A percentile compares a stretch with the other conserved stretches of the same genome.
These are phyloP conservation scores for Lycium barbarum DNA, from an alignment of 257 asterid species.

Conservation along the genomic window DNA sequence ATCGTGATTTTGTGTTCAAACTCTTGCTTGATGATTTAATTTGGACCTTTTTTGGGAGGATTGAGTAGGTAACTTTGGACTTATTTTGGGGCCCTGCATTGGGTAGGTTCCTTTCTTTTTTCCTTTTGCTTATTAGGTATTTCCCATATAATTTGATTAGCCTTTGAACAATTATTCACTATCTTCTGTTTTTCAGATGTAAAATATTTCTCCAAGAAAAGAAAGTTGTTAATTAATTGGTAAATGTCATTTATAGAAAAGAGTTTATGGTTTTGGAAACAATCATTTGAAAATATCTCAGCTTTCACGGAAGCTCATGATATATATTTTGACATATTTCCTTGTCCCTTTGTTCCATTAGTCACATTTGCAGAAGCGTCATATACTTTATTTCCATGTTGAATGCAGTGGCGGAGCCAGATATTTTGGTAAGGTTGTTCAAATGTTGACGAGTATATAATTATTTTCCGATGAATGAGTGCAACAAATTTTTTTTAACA, in stretches of 20 bases:
- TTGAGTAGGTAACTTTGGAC: background rate
- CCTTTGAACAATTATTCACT: background rate
- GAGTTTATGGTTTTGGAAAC: slow-evolving; percentile 34
- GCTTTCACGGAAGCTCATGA: background rate
- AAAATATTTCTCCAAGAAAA: background rate
- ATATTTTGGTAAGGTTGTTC: too few species aligned
- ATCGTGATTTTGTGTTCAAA: background rate
- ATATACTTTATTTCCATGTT: background rate
- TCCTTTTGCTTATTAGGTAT: background rate
- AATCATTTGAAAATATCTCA: slow-evolving; percentile 36
- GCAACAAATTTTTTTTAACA: too few species aligned
- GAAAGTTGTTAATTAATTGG: background rate
- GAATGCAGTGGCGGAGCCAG: too few species aligned
- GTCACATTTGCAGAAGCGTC: background rate
- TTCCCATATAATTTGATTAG: background rate
- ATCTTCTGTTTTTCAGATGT: background rate
- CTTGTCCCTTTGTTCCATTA: background rate
- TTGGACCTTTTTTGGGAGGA: background rate
- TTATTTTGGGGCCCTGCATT: background rate
- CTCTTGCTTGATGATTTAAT: background rate
- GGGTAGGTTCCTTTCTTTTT: background rate
- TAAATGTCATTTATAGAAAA: background rate
- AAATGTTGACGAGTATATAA: too few species aligned
- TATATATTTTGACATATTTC: slow-evolving; percentile 15
- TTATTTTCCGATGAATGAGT: too few species aligned